phyloP scores from a whole-genome alignment of 1,284 basidiomycete genomes.

The Exsudoporus floridanus region DNA sequence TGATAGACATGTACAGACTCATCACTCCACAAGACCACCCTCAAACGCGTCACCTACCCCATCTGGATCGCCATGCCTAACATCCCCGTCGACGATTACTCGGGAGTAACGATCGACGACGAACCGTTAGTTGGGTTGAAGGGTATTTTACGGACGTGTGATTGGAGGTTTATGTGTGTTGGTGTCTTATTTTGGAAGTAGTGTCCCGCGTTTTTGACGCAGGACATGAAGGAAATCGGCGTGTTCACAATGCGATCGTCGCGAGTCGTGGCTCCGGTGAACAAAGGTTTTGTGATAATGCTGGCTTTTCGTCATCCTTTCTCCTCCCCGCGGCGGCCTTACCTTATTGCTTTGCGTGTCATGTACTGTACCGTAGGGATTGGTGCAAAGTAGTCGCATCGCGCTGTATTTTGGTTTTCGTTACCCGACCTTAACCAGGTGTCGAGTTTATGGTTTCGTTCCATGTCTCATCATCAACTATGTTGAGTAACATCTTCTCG shows the following conservation, averaged over 20 bases:
- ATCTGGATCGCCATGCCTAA: conserved; percentile 13
- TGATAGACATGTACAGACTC: conserved; percentile 38
- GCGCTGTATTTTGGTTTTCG: not conserved
- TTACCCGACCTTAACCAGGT: no score
- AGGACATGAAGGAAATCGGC: conserved; percentile 34
- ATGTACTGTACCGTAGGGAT: not conserved
- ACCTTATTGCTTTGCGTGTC: not conserved
- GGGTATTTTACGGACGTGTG: conserved; percentile 10
- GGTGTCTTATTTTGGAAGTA: not conserved
- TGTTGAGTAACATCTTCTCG: no score
- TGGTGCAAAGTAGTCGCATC: no score
- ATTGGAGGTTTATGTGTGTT: not conserved
- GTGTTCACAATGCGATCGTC: conserved; percentile 32
- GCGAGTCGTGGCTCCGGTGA: not conserved
- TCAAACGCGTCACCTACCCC: conserved; percentile 12
- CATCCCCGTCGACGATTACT: conserved; percentile 26
- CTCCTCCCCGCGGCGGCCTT: not conserved
- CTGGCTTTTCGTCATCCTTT: not conserved
- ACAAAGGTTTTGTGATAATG: not conserved
- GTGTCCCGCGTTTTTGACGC: conserved; percentile 18
- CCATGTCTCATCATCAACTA: no score
- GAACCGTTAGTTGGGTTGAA: conserved; percentile 37
- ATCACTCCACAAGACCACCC: not conserved
- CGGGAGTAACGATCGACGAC: conserved; percentile 38
- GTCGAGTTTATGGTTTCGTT: no score